Percentiles rank a stretch among this genome's conserved stretches.
phyloP scores from a whole-genome alignment of 768 basidiomycete genomes.

The Ramaria rubella region DNA sequence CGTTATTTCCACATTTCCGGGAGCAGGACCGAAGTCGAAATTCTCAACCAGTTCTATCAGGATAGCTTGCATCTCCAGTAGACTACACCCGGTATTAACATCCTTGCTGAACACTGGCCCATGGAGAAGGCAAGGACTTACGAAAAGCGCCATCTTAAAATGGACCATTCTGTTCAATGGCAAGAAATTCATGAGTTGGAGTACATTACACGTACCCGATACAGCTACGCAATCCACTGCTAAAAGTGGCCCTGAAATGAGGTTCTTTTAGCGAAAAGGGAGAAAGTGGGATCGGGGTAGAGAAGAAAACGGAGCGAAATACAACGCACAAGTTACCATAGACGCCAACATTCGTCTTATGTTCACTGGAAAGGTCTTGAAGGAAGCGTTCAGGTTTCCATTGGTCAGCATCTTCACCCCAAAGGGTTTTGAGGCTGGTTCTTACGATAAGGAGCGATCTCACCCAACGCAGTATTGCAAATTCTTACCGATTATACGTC shows the following conservation, averaged over 20 bases:
- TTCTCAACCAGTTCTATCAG: conserved; percentile 30
- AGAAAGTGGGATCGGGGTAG: not conserved
- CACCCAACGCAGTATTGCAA: not conserved
- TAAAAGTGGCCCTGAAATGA: not conserved
- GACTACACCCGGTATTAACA: conserved; percentile 7
- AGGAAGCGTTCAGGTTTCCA: conserved; percentile 25
- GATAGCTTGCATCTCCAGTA: conserved; percentile 31
- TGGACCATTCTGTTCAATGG: not conserved
- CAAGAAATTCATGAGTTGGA: not conserved
- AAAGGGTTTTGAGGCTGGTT: conserved; percentile 21
- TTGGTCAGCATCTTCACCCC: conserved; percentile 26
- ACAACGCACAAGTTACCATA: conserved; percentile 15
- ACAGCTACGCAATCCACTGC: conserved; percentile 3
- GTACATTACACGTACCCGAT: not conserved
- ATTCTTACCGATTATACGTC: conserved; percentile 27
- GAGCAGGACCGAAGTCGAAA: conserved; percentile 28
- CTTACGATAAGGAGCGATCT: not conserved
- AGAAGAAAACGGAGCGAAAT: not conserved
- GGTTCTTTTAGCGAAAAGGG: not conserved
- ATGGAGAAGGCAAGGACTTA: conserved; percentile 14
- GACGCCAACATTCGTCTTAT: conserved; percentile 16
- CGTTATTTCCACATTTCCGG: conserved; percentile 24
- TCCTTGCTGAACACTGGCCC: not conserved
- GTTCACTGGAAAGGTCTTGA: conserved; percentile 12
- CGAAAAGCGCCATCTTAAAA: conserved; percentile 26